Evolutionary conservation across 2,329 filamentous ascomycete genomes (phyloP), one percentile per base, ranked within the genome.

Genomic region (Hypocreales sp.): DNA sequence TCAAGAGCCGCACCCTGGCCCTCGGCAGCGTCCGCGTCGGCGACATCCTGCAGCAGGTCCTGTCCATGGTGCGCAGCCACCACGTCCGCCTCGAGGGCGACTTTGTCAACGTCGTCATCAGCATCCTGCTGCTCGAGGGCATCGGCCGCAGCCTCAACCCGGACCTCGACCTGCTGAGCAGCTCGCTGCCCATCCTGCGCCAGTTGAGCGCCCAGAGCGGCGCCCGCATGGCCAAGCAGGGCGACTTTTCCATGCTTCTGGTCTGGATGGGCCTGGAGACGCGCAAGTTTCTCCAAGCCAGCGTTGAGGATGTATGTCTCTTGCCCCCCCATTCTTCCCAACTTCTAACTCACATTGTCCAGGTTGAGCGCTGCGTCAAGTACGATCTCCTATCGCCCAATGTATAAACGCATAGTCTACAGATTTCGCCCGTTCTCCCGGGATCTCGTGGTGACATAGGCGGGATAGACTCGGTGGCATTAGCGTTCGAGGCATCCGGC

Each of bases 21-120:
- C 64, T 98, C 0, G 87, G 87, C 5, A 93, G 83, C 45, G 79
- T 98, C 55, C 92, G 86, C 56, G 94, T 98, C 35, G 90, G 90
- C 8, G 90, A 98, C 41, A 84, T 98, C 13, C 55, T 98, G 17
- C 84, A 90, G 44, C 71, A 92, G 40, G 90, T 95, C 0, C 61
- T 98, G 24, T 67, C 67, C 32, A 94, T 98, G 84, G 90, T 98
- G 17, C 72, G 90, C 30, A 60, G 64, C 8, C 90, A 98, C 48
- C 90, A 98, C 46, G 90, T 98, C 4, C 69, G 90, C 7, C 67
- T 98, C 27, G 90, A 98, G 52, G 90, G 90, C 7, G 90, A 98
- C 49, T 98, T 95, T 47, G 84, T 98, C 47, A 98, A 98, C 46
- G 90, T 98, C 5, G 87, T 98, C 17, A 78, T 98, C 32, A 92